phyloP scores from a whole-genome alignment of 1,284 basidiomycete genomes.

The Marasmius oreades region DNA sequence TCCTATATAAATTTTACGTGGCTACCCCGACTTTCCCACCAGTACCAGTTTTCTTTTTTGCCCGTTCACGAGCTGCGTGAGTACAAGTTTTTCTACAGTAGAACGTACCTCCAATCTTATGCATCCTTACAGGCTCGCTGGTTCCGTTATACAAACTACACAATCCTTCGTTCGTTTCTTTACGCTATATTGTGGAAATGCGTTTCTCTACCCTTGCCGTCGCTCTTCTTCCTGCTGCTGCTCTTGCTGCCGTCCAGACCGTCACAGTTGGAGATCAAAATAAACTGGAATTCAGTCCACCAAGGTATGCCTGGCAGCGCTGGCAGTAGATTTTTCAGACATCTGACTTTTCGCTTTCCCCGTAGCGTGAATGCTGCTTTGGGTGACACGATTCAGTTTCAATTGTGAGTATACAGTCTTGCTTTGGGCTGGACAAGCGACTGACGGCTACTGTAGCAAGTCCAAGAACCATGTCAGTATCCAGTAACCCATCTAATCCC shows the following conservation, averaged over 20 bases:
- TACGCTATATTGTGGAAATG: slow-evolving; percentile 37
- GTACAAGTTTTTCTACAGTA: background rate
- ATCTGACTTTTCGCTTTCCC: slow-evolving; percentile 9
- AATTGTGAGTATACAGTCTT: slow-evolving; percentile 35
- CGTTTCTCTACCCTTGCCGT: slow-evolving; percentile 43
- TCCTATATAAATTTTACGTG: too few species aligned
- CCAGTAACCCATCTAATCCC: background rate
- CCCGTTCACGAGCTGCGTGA: slow-evolving; percentile 10
- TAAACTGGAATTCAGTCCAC: slow-evolving; percentile 31
- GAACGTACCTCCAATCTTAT: background rate
- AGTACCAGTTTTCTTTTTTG: slow-evolving; percentile 19
- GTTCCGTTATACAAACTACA: slow-evolving; percentile 11
- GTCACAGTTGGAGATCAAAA: slow-evolving; percentile 47
- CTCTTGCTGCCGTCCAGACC: slow-evolving; percentile 30
- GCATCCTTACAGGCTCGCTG: background rate
- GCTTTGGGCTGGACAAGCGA: background rate
- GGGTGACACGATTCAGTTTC: slow-evolving; percentile 54
- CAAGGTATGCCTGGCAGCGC: slow-evolving; percentile 17
- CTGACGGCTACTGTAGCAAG: slow-evolving; percentile 22
- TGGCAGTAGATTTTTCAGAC: slow-evolving; percentile 16
- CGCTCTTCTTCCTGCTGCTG: slow-evolving; percentile 38
- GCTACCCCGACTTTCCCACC: slow-evolving; percentile 5
- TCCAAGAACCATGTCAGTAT: slow-evolving; percentile 37
- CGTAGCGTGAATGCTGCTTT: slow-evolving; percentile 39
- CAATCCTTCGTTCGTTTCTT: slow-evolving; percentile 5